These are phyloP conservation scores for Zygosaccharomyces bailii DNA, from an alignment of 805 yeast species.

Conservation along the genomic window DNA sequence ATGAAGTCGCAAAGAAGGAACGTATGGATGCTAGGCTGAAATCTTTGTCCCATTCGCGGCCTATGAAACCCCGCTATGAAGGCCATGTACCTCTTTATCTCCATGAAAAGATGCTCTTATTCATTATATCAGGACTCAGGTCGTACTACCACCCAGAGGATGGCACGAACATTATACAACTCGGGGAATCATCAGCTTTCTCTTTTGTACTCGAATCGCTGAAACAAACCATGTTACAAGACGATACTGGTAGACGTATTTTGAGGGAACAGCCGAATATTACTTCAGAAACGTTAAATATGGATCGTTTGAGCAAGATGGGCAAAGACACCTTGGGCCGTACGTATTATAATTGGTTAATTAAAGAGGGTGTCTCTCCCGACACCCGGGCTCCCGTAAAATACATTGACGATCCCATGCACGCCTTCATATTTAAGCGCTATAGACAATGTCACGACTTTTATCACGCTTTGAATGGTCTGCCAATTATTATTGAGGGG, in stretches of 20 bases:
- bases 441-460: slow-evolving; percentile 97
- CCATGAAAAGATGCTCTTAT: slow-evolving; percentile 60
- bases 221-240: slow-evolving; percentile 70
- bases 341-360: slow-evolving; percentile 78
- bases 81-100: slow-evolving; percentile 74
- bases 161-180: slow-evolving; percentile 70
- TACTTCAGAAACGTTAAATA: slow-evolving; percentile 64
- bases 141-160: slow-evolving; percentile 74
- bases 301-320: slow-evolving; percentile 53
- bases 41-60: slow-evolving; percentile 27
- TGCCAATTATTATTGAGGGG: slow-evolving; percentile 93
- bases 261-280: slow-evolving; percentile 79
- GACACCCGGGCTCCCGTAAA: slow-evolving; percentile 88
- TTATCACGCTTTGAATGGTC: slow-evolving; percentile 85
- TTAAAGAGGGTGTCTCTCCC: slow-evolving; percentile 84
- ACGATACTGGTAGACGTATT: slow-evolving; percentile 72
- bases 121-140: slow-evolving; percentile 71
- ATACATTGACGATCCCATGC: slow-evolving; percentile 83
- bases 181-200: slow-evolving; percentile 88
- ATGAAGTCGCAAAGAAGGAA: slow-evolving; percentile 39
- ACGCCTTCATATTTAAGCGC: slow-evolving; percentile 89
- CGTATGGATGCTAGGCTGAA: slow-evolving; percentile 30
- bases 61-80: slow-evolving; percentile 47
- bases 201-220: slow-evolving; percentile 60
- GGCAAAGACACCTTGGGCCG: slow-evolving; percentile 74